Evolutionary conservation across 2,329 filamentous ascomycete genomes (phyloP).

Genomic region (Uncinocarpus reesii): DNA sequence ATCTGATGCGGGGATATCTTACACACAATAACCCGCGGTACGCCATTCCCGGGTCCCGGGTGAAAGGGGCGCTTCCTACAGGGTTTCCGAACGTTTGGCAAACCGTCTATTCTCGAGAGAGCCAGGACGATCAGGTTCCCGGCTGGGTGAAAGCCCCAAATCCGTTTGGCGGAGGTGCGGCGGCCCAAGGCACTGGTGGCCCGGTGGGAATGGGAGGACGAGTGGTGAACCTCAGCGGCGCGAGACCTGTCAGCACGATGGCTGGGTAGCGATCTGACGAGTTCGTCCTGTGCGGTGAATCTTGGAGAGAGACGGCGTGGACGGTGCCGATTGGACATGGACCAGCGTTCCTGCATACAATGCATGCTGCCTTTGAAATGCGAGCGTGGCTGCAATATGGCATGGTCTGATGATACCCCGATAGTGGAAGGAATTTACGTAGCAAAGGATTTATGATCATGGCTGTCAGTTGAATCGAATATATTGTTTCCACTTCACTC

Average conservation of each 20-base stretch:
- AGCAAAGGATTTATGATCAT: no score
- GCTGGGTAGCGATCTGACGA: background rate
- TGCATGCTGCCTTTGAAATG: background rate
- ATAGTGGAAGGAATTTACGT: no score
- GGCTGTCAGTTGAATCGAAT: no score
- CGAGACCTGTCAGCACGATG: slow-evolving; percentile 39
- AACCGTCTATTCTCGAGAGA: slow-evolving; percentile 53
- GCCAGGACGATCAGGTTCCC: slow-evolving; percentile 54
- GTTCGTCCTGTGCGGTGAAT: no score
- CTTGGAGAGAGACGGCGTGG: no score
- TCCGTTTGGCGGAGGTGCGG: slow-evolving; percentile 18
- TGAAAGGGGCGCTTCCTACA: slow-evolving; percentile 33
- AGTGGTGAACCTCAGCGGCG: slow-evolving; percentile 49
- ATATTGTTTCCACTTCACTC: no score
- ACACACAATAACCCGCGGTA: slow-evolving; percentile 67
- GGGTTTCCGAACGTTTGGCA: slow-evolving; percentile 64
- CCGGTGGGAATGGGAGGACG: slow-evolving; percentile 37
- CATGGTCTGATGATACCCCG: no score
- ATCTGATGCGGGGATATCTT: slow-evolving; percentile 72
- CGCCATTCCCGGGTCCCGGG: slow-evolving; percentile 62
- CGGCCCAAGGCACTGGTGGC: slow-evolving; percentile 16
- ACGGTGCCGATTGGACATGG: background rate
- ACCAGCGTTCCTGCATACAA: slow-evolving; percentile 1
- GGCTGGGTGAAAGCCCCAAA: slow-evolving; percentile 56
- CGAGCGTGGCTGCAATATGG: no score